These are phyloP conservation scores for Erigeron philadelphicus DNA, from an alignment of 140 eudicot genomes.

Conservation along the genomic window DNA sequence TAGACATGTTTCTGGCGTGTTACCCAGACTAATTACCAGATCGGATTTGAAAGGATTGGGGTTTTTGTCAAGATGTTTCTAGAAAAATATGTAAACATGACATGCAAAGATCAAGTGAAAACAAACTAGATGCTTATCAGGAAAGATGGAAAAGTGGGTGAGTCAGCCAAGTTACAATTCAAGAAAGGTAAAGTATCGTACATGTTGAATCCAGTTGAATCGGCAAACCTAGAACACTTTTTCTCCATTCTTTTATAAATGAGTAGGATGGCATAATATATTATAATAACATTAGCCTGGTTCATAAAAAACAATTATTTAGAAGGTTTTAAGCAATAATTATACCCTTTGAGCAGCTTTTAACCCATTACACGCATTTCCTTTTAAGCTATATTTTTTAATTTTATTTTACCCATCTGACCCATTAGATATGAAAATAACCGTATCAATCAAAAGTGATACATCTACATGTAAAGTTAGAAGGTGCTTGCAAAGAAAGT, in stretches of 20 bases:
- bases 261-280: neutral
- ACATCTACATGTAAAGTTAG: neutral
- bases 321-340: neutral
- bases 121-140: neutral
- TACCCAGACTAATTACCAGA: neutral
- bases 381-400: neutral
- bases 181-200: neutral
- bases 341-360: neutral
- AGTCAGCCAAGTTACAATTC: neutral
- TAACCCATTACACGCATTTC: neutral
- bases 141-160: neutral
- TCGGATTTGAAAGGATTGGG: neutral
- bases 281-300: no score
- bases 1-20: constrained; percentile 17
- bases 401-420: neutral
- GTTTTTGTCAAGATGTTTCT: constrained; percentile 7
- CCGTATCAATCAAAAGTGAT: neutral
- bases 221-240: neutral
- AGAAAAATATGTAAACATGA: constrained; percentile 2
- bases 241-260: neutral
- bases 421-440: neutral
- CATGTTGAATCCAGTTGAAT: neutral
- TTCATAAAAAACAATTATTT: neutral
- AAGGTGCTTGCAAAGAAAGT: constrained; percentile 12
- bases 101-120: constrained; percentile 6